A percentile compares a stretch with the other conserved stretches of the same genome.
phyloP scores from a whole-genome alignment of 805 yeast genomes.

The Ogataea sp. region DNA sequence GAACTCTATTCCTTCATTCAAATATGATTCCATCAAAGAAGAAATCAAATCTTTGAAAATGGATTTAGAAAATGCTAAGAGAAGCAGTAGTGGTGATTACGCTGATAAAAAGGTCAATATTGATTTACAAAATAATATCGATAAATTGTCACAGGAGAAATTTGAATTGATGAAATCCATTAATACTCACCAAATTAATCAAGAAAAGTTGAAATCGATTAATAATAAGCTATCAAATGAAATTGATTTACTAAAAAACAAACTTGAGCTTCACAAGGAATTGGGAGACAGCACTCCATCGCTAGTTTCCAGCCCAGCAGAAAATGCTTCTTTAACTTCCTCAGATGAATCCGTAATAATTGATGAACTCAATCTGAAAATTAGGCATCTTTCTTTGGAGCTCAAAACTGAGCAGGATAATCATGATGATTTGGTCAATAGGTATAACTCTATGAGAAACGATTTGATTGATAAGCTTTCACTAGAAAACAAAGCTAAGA shows the following conservation, averaged over 20 bases:
- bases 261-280: too few relatives aligned
- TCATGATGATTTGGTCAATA: conserved; percentile 10
- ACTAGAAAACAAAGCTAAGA: conserved; percentile 16
- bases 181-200: conserved; percentile 12
- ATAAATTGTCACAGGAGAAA: background rate
- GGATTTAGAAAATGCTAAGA: conserved; percentile 9
- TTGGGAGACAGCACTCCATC: too few relatives aligned
- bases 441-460: conserved; percentile 24
- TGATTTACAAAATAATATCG: background rate
- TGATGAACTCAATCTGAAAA: background rate
- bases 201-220: conserved; percentile 11
- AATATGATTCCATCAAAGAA: too few relatives aligned
- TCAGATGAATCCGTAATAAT: too few relatives aligned
- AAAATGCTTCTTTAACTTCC: too few relatives aligned
- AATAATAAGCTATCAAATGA: conserved; percentile 13
- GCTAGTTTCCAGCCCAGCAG: too few relatives aligned
- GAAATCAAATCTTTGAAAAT: too few relatives aligned
- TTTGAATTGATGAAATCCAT: conserved; percentile 9
- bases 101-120: conserved; percentile 5
- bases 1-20: background rate
- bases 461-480: conserved; percentile 22
- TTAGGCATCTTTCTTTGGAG: background rate
- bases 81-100: conserved; percentile 4
- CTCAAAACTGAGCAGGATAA: background rate
- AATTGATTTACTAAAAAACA: conserved; percentile 6